Percentiles rank a stretch among this genome's conserved stretches.
Evolutionary conservation across 1,139 yeast species (phyloP).

Genomic region (Pichia sp.): DNA sequence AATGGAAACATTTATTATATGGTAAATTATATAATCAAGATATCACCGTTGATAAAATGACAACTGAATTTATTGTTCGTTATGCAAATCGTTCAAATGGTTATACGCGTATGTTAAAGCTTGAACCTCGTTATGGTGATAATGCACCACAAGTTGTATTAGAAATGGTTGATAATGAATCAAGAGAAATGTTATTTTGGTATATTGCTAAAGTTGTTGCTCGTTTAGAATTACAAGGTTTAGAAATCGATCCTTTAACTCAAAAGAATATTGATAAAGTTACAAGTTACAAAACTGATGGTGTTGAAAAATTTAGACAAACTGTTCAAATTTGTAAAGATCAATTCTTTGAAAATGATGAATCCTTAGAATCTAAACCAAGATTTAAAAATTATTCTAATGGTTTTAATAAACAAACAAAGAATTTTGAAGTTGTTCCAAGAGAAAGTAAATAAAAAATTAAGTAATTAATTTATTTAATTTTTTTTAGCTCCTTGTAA

Average conservation of each 20-base stretch:
- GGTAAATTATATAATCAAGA: constrained; percentile 38
- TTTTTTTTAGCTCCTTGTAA: background rate
- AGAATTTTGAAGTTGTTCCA: constrained; percentile 28
- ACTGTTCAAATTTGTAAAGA: constrained; percentile 62
- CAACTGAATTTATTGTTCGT: constrained; percentile 57
- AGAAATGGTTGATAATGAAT: constrained; percentile 75
- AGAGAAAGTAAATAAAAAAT: constrained; percentile 17
- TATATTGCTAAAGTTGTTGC: constrained; percentile 76
- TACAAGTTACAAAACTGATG: constrained; percentile 39
- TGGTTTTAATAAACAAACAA: constrained; percentile 28
- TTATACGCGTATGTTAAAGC: constrained; percentile 74
- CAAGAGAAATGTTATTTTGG: constrained; percentile 72
- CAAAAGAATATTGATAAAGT: constrained; percentile 51
- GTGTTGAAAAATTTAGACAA: constrained; percentile 46
- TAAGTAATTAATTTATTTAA: background rate
- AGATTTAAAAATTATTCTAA: constrained; percentile 25
- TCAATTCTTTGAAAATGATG: constrained; percentile 41
- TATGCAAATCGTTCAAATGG: constrained; percentile 67
- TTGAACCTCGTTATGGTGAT: constrained; percentile 87
- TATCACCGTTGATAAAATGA: constrained; percentile 50
- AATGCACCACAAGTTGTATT: constrained; percentile 86
- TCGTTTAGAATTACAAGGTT: constrained; percentile 60
- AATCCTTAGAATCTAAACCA: constrained; percentile 21
- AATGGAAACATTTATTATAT: constrained; percentile 27
- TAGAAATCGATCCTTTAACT: constrained; percentile 58